Evolutionary conservation across 2,329 filamentous ascomycete species (phyloP).

Genomic region (Trichoderma semiorbis): DNA sequence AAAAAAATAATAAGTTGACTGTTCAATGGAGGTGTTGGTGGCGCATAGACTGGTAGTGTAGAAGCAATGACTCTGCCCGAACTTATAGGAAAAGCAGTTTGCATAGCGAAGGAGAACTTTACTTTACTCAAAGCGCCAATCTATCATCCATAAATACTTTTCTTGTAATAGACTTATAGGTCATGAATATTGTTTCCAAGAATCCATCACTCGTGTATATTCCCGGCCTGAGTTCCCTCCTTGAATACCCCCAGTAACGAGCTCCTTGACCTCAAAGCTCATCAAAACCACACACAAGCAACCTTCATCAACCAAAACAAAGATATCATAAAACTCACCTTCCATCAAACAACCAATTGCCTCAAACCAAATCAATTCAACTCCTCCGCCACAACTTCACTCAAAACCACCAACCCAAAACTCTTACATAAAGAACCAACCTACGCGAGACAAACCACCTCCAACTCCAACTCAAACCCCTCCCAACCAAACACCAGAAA

Average conservation of each 20-base stretch:
- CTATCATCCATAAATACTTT: neutral
- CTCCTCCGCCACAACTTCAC: neutral
- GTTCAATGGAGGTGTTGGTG: too few species aligned
- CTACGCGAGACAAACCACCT: neutral
- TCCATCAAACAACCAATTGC: neutral
- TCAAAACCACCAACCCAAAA: neutral
- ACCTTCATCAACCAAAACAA: neutral
- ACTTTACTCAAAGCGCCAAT: neutral
- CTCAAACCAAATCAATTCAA: neutral
- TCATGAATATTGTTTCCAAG: neutral
- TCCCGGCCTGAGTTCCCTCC: neutral
- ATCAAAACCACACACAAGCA: neutral
- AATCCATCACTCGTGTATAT: too few species aligned
- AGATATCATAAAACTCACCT: neutral
- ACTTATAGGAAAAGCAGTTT: too few species aligned
- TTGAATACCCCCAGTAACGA: neutral
- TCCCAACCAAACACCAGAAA: neutral
- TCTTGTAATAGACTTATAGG: neutral
- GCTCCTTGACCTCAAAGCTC: neutral
- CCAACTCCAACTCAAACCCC: neutral
- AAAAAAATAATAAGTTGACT: too few species aligned
- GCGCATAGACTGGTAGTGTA: too few species aligned
- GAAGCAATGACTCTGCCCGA: too few species aligned
- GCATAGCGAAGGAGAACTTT: too few species aligned
- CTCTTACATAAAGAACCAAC: neutral